Evolutionary conservation across 2,329 filamentous ascomycete species (phyloP).

Genomic region (Periconia sp.): DNA sequence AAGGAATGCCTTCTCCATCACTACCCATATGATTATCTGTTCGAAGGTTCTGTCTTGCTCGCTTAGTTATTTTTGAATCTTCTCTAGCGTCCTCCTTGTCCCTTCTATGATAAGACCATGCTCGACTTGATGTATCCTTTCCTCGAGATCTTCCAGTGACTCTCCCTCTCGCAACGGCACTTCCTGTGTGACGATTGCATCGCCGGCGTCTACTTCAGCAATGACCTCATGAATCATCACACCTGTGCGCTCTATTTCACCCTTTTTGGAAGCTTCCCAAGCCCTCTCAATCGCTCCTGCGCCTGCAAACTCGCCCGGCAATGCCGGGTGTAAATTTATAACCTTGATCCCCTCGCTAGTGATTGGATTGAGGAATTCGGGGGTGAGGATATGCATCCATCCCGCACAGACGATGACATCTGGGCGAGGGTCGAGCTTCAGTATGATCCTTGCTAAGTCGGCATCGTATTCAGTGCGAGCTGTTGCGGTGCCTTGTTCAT

Average conservation of each 20-base stretch:
- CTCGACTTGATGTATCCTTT: constrained; percentile 74
- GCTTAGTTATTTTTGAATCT: constrained; percentile 22
- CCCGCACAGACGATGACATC: constrained; percentile 77
- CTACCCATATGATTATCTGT: too few relatives aligned
- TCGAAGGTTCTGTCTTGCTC: not conserved
- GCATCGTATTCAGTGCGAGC: constrained; percentile 73
- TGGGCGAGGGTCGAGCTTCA: constrained; percentile 59
- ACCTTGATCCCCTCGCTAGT: constrained; percentile 63
- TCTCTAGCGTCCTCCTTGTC: constrained; percentile 55
- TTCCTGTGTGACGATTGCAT: constrained; percentile 70
- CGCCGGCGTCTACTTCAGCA: constrained; percentile 75
- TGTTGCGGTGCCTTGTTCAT: constrained; percentile 48
- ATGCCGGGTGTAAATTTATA: constrained; percentile 80
- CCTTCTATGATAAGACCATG: constrained; percentile 80
- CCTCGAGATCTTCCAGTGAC: constrained; percentile 64
- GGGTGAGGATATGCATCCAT: constrained; percentile 82
- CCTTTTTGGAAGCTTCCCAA: constrained; percentile 69
- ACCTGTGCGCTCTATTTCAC: constrained; percentile 69
- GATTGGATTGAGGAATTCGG: constrained; percentile 69
- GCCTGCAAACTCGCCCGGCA: constrained; percentile 76
- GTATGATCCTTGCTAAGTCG: constrained; percentile 69
- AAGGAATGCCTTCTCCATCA: not conserved
- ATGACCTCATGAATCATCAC: constrained; percentile 88
- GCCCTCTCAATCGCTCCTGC: constrained; percentile 76
- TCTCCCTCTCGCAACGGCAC: constrained; percentile 63